Percentiles rank a stretch among this genome's conserved stretches.
Evolutionary conservation across 140 eudicot species (phyloP).

Genomic region (Ambrosia hybrid): DNA sequence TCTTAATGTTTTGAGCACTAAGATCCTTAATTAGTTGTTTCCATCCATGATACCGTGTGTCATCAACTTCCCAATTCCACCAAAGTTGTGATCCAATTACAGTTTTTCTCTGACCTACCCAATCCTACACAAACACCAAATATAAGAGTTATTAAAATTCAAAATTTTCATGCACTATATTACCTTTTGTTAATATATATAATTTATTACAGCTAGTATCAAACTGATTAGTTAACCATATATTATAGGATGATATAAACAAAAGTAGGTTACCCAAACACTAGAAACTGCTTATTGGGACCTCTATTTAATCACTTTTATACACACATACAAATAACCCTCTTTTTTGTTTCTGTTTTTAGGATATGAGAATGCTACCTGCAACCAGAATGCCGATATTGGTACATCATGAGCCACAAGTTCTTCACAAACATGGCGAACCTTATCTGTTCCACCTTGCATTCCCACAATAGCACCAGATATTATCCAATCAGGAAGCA

Average conservation of each 20-base stretch:
- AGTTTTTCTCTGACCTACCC: constrained; percentile 97
- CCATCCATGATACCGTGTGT: constrained; percentile 80
- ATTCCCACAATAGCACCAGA: constrained; percentile 99
- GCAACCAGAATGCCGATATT: constrained; percentile 96
- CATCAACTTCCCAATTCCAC: constrained; percentile 99
- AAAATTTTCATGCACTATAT: no score
- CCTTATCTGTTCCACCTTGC: constrained; percentile 97
- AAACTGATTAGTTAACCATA: no score
- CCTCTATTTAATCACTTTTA: no score
- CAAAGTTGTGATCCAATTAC: constrained; percentile 94
- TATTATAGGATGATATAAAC: no score
- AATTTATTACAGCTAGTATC: no score
- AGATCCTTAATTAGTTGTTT: constrained; percentile 67
- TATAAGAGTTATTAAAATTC: background rate
- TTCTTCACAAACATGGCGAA: constrained; percentile 65
- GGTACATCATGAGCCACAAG: constrained; percentile 67
- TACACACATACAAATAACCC: background rate
- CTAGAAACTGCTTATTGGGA: no score
- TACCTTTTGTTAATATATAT: no score
- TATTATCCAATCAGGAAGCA: constrained; percentile 93
- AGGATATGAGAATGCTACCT: constrained; percentile 45
- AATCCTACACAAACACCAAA: constrained; percentile 55
- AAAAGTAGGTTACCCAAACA: no score
- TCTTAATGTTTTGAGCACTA: constrained; percentile 52
- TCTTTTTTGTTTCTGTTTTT: background rate